phyloP scores from a whole-genome alignment of 805 yeast genomes.

The Komagataella kurtzmanii region DNA sequence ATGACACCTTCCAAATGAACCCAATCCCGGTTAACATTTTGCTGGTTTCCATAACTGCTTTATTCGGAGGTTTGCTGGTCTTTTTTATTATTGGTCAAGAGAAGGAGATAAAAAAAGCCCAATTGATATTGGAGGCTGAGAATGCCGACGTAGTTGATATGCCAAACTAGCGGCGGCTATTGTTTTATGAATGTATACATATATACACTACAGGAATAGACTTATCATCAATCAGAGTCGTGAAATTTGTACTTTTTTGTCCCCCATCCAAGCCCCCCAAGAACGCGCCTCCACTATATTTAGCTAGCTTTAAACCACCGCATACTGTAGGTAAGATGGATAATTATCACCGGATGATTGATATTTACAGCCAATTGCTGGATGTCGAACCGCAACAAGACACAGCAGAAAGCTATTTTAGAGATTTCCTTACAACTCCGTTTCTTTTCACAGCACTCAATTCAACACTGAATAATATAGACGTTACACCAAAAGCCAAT shows the following conservation, averaged over 20 bases:
- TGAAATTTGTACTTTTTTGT: neutral
- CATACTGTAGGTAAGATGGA: neutral
- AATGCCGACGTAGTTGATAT: constrained; percentile 34
- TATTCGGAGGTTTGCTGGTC: constrained; percentile 34
- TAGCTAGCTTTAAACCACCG: neutral
- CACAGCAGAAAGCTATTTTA: neutral
- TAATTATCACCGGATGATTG: neutral
- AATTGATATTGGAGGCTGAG: constrained; percentile 51
- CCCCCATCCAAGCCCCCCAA: neutral
- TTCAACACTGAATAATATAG: neutral
- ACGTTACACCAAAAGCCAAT: neutral
- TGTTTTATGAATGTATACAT: neutral
- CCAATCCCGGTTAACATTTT: constrained; percentile 66
- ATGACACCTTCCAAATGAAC: constrained; percentile 50
- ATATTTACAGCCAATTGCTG: neutral
- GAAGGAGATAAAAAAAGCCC: constrained; percentile 29
- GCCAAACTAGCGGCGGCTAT: constrained; percentile 13
- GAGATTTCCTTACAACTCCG: neutral
- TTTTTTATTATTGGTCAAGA: constrained; percentile 28
- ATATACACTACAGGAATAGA: neutral
- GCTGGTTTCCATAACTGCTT: constrained; percentile 38
- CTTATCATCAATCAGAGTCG: neutral
- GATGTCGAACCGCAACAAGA: neutral
- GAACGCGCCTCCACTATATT: too few species aligned
- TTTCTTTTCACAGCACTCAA: neutral